Percentiles rank a stretch among this genome's conserved stretches.
These are phyloP conservation scores for Cryptosporidium felis DNA, from an alignment of 169 alveolate genomes.

Conservation along the genomic window DNA sequence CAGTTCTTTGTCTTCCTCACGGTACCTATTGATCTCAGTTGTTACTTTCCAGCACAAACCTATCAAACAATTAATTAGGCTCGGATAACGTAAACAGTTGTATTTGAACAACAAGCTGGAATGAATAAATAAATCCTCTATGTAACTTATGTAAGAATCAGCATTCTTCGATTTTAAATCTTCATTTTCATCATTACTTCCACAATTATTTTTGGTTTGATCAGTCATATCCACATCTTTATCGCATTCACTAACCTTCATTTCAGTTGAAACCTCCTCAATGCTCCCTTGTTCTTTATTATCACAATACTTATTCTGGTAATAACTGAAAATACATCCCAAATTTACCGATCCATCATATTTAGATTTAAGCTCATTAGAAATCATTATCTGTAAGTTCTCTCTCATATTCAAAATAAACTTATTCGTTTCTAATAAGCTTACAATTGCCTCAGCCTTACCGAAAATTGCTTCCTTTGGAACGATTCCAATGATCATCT, in stretches of 20 bases:
- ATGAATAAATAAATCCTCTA: constrained; percentile 1
- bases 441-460: not conserved
- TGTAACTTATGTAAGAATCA: not conserved
- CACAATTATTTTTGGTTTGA: not conserved
- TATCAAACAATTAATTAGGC: not conserved
- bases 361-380: not conserved
- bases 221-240: not conserved
- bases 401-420: not conserved
- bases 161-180: not conserved
- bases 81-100: constrained; percentile 17
- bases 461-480: not conserved
- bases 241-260: not conserved
- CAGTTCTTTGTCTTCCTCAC: not conserved
- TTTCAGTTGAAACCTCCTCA: not conserved
- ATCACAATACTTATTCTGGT: not conserved
- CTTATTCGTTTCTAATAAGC: not conserved
- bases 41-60: not conserved
- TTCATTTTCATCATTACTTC: not conserved
- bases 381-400: constrained; percentile 1
- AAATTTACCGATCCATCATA: not conserved
- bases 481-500: not conserved
- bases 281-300: not conserved
- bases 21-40: not conserved
- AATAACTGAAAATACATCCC: not conserved
- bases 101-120: constrained; percentile 10